Conservation (phyloP, 495 filamentous ascomycete genomes). For the Hyaloscypha hepaticicola region DNA sequence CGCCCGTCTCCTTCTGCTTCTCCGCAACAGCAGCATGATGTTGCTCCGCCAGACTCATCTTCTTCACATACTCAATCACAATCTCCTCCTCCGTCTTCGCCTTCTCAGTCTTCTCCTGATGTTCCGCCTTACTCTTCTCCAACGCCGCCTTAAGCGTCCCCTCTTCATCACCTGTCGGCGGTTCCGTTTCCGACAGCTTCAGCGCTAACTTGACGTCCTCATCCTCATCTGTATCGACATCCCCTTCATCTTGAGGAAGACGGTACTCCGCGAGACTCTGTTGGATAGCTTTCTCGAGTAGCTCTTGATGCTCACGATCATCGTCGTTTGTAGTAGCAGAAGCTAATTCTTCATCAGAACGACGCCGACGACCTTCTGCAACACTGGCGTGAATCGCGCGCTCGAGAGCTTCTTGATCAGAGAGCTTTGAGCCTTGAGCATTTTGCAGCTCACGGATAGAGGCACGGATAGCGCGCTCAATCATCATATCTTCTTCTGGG, state of each 20-base stretch:
- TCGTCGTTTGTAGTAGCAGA: slow-evolving; percentile 12
- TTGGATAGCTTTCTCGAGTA: slow-evolving; percentile 59
- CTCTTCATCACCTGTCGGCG: slow-evolving; percentile 37
- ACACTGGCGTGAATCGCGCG: slow-evolving; percentile 34
- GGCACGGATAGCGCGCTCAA: slow-evolving; percentile 69
- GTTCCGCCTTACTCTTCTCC: slow-evolving; percentile 45
- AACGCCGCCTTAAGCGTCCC: slow-evolving; percentile 41
- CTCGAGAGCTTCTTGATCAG: slow-evolving; percentile 38
- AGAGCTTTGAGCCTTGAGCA: slow-evolving; percentile 20
- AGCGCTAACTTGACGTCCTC: slow-evolving; percentile 42
- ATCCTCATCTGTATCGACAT: slow-evolving; percentile 37
- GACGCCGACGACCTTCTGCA: slow-evolving; percentile 16
- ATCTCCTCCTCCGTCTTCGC: slow-evolving; percentile 66
- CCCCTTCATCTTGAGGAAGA: slow-evolving; percentile 13
- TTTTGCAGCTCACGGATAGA: slow-evolving; percentile 60
- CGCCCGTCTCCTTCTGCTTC: slow-evolving; percentile 19
- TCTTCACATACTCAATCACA: slow-evolving; percentile 74
- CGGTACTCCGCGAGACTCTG: slow-evolving; percentile 51
- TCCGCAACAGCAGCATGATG: slow-evolving; percentile 37
- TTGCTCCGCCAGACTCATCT: slow-evolving; percentile 70
- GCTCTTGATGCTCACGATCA: slow-evolving; percentile 51
- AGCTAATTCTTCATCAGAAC: not conserved
- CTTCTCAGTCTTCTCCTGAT: slow-evolving; percentile 29
- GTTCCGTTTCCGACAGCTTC: slow-evolving; percentile 15
- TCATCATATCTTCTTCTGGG: slow-evolving; percentile 59